Evolutionary conservation across 2,329 filamentous ascomycete genomes (phyloP).

Genomic region (Sarocladium brachiariae): DNA sequence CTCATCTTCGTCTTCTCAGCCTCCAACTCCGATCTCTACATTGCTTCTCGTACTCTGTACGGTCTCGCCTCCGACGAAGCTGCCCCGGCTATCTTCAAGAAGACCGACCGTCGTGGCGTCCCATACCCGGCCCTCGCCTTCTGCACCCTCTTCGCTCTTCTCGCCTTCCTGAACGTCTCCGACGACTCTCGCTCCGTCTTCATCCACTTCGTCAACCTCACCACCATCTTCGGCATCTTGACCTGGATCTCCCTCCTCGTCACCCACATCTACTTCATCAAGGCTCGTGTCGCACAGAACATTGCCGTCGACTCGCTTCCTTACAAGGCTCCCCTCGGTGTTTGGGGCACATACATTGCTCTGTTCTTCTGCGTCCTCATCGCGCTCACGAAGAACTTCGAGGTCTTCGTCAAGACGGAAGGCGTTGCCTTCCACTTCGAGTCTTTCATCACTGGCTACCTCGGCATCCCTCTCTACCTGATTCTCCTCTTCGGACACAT

Average conservation of each 20-base stretch:
- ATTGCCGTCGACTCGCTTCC: conserved; percentile 49
- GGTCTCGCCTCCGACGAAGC: conserved; percentile 70
- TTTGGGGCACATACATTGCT: conserved; percentile 59
- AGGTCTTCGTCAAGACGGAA: conserved; percentile 51
- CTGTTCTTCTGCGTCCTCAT: conserved; percentile 67
- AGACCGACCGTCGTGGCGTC: conserved; percentile 58
- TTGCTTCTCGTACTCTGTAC: conserved; percentile 65
- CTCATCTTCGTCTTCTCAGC: conserved; percentile 66
- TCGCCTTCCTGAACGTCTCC: conserved; percentile 62
- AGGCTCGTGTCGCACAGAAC: conserved; percentile 53
- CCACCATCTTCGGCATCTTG: conserved; percentile 59
- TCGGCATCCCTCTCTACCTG: conserved; percentile 70
- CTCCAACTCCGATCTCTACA: conserved; percentile 71
- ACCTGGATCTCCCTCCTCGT: conserved; percentile 64
- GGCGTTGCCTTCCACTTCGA: conserved; percentile 60
- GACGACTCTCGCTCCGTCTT: conserved; percentile 52
- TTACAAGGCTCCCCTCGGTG: conserved; percentile 66
- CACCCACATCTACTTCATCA: conserved; percentile 60
- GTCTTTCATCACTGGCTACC: conserved; percentile 70
- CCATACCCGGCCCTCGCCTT: conserved; percentile 51
- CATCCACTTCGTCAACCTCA: conserved; percentile 60
- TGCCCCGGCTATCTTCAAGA: conserved; percentile 62
- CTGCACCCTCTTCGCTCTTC: conserved; percentile 54
- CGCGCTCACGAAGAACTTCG: conserved; percentile 71
- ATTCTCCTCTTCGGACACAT: conserved; percentile 64